A percentile compares a stretch with the other conserved stretches of the same genome.
phyloP scores from a whole-genome alignment of 805 yeast species.

The Blastobotrys robertii region DNA sequence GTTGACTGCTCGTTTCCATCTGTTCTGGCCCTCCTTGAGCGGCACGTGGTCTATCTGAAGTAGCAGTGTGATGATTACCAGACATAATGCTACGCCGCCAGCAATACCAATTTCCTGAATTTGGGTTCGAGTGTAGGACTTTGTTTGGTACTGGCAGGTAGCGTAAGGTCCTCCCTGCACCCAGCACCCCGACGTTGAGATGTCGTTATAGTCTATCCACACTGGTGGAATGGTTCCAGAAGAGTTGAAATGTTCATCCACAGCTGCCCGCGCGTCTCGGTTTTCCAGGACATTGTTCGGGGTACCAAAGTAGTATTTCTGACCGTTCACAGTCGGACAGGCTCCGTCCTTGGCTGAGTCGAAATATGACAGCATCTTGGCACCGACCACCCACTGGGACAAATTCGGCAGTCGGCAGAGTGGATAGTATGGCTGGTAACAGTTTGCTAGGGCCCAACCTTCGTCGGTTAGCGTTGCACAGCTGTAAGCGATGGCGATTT shows the following conservation, averaged over 20 bases:
- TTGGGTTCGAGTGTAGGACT: constrained; percentile 45
- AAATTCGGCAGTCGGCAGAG: constrained; percentile 43
- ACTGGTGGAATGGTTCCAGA: constrained; percentile 30
- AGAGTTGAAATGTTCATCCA: constrained; percentile 3
- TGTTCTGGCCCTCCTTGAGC: constrained; percentile 56
- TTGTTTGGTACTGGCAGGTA: constrained; percentile 63
- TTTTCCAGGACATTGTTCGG: not conserved
- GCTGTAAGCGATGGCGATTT: constrained; percentile 28
- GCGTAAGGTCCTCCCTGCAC: constrained; percentile 74
- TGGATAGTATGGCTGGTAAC: constrained; percentile 43
- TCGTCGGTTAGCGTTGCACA: constrained; percentile 35
- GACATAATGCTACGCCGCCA: constrained; percentile 43
- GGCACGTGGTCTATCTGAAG: constrained; percentile 57
- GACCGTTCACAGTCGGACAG: constrained; percentile 24
- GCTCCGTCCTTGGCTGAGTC: constrained; percentile 12
- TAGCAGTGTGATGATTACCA: constrained; percentile 42
- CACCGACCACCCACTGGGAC: constrained; percentile 30
- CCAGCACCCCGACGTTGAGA: constrained; percentile 71
- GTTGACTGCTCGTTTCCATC: constrained; percentile 50
- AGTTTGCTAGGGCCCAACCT: constrained; percentile 62
- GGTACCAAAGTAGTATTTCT: too few relatives aligned
- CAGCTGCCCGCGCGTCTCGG: not conserved
- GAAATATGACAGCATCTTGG: constrained; percentile 27
- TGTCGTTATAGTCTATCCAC: constrained; percentile 80
- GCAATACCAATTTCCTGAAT: constrained; percentile 59